Evolutionary conservation across 2,329 filamentous ascomycete species (phyloP), one percentile per base, ranked within the genome.

Genomic region (Chaetomium sp.): DNA sequence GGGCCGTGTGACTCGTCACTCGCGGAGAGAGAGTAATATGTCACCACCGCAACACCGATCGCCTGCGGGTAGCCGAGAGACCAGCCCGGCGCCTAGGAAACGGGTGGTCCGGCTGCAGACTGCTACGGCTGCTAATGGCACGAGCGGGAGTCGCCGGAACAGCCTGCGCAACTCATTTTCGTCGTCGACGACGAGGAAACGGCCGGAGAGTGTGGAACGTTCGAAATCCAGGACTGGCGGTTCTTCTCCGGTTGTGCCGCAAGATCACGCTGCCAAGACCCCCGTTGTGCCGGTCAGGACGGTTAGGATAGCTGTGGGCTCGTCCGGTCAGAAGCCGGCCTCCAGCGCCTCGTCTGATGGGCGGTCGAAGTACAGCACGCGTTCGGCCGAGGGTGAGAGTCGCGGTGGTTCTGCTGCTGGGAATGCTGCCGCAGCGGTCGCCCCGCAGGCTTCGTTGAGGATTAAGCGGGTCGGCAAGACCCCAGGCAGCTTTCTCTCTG

Each of bases 401-500:
- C 68, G 70, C 0, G 77, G 81, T 38, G 76, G 75, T 6, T 76
- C 79, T 4, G 73, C 74, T 19, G 83, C 79, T 3, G 72, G 73
- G 11, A 71, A 74, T 6, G 75, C 78, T 11, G 71, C 77, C n/a
- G 70, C 76, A 19, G 68, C 74, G 65, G 72, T 74, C 37, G 85
- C 81, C 11, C 73, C 83, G 1, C 87, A 89, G 58, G 85, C 86
- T 63, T 90, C 89, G 0, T 82, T 91, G 77, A 81, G 89, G 5
- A 76, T 91, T 56, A 92, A 91, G 71, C 79, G 88, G 58, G 81
- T 89, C 11, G 86, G 86, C 12, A 88, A 89, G 69, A 77, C 87
- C 6, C 82, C 86, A 2, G 89, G 89, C 1, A 87, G 83, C 57
- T 91, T 92, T 62, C 74, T 94, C 27, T 90, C 88, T 62, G 89